phyloP scores from a whole-genome alignment of 164 flowering plant species.

The Kalanchoe fedtschenkoi region DNA sequence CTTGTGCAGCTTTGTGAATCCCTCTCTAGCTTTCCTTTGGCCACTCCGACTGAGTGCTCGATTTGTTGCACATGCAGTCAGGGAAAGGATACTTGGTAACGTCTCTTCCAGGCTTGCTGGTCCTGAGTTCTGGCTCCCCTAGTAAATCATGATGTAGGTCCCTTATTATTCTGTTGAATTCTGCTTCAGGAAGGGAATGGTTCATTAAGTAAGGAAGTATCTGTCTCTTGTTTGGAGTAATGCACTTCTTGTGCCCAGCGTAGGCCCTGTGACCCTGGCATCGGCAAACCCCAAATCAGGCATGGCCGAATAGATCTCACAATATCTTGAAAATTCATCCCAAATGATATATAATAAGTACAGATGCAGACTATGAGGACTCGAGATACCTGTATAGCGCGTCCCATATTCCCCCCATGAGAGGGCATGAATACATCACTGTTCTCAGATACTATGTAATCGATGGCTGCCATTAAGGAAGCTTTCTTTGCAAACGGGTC shows the following conservation, averaged over 20 bases:
- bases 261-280: constrained; percentile 6
- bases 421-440: constrained; percentile 97
- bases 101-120: constrained; percentile 66
- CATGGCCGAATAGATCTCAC: not conserved
- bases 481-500: constrained; percentile 71
- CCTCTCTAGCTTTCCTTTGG: not conserved
- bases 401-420: constrained; percentile 99
- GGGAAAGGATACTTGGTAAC: constrained; percentile 89
- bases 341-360: not conserved
- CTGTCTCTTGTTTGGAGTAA: constrained; percentile 89
- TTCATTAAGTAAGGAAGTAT: constrained; percentile 76
- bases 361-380: not conserved
- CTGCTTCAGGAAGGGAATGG: constrained; percentile 59
- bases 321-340: no score
- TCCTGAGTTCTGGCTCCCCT: constrained; percentile 84
- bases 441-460: constrained; percentile 67
- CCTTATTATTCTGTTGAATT: constrained; percentile 57
- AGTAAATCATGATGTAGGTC: constrained; percentile 66
- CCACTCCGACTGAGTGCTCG: constrained; percentile 3
- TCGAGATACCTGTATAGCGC: constrained; percentile 71
- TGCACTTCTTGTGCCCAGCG: constrained; percentile 25
- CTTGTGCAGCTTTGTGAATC: no score
- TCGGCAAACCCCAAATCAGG: not conserved
- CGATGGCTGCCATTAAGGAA: constrained; percentile 87
- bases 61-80: constrained; percentile 80